Evolutionary conservation across 2,329 filamentous ascomycete species (phyloP).

Genomic region (Lachnellula cervina): DNA sequence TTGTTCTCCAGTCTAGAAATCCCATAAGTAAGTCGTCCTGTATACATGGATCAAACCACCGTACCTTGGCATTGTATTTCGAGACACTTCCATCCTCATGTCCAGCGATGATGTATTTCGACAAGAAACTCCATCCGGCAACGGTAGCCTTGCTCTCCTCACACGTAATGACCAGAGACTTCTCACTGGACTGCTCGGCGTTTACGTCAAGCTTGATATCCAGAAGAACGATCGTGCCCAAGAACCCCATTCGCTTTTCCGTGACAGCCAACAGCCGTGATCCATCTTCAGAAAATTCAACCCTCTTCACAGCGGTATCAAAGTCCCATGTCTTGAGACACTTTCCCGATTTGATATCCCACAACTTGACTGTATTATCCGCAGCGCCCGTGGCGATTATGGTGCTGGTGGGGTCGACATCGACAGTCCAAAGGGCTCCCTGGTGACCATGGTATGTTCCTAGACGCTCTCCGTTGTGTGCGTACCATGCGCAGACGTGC

Average conservation of each 20-base stretch:
- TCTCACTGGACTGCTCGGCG: slow-evolving; percentile 80
- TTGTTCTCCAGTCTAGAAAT: slow-evolving; percentile 65
- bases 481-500: slow-evolving; percentile 93
- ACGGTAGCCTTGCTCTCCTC: slow-evolving; percentile 96
- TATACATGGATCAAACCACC: background rate
- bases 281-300: slow-evolving; percentile 95
- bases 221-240: slow-evolving; percentile 89
- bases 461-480: slow-evolving; percentile 95
- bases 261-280: slow-evolving; percentile 87
- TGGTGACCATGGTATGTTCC: slow-evolving; percentile 96
- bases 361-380: slow-evolving; percentile 96
- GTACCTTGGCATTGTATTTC: slow-evolving; percentile 84
- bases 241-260: slow-evolving; percentile 96
- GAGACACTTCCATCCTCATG: slow-evolving; percentile 95
- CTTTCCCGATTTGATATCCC: slow-evolving; percentile 91
- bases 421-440: slow-evolving; percentile 97
- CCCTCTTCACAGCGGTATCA: slow-evolving; percentile 92
- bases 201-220: slow-evolving; percentile 81
- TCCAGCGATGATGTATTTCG: slow-evolving; percentile 93
- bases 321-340: slow-evolving; percentile 98
- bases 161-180: slow-evolving; percentile 80
- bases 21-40: slow-evolving; percentile 12
- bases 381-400: slow-evolving; percentile 93
- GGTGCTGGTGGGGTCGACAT: slow-evolving; percentile 86
- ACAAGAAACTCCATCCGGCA: slow-evolving; percentile 91